Conservation (phyloP, 768 basidiomycete genomes). For the Macrocybe gigantea region DNA sequence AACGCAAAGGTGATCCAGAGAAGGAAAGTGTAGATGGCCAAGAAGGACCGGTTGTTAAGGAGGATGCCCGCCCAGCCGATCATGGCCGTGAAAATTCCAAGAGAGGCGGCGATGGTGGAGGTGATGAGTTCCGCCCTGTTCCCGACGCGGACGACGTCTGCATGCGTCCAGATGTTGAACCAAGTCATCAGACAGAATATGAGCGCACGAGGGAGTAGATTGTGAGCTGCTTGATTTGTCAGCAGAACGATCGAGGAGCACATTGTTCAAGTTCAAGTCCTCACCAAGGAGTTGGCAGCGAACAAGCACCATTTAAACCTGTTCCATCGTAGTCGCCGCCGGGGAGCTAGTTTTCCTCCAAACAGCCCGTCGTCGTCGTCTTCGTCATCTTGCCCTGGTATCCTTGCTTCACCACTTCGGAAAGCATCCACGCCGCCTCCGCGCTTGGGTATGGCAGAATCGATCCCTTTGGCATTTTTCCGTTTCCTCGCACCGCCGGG, state of each 20-base stretch:
- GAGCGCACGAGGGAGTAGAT: constrained; percentile 55
- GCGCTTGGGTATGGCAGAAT: constrained; percentile 42
- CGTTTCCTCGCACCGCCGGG: constrained; percentile 23
- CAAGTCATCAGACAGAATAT: constrained; percentile 67
- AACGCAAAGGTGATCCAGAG: constrained; percentile 73
- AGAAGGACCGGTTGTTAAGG: constrained; percentile 81
- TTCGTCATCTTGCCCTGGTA: constrained; percentile 35
- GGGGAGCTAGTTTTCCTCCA: constrained; percentile 26
- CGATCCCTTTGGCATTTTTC: constrained; percentile 20
- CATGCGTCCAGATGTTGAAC: constrained; percentile 67
- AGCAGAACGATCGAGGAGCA: not conserved
- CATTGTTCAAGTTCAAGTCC: constrained; percentile 3
- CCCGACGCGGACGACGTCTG: constrained; percentile 65
- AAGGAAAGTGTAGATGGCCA: constrained; percentile 71
- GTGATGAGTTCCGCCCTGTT: constrained; percentile 63
- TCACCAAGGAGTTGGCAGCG: constrained; percentile 48
- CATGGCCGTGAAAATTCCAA: constrained; percentile 60
- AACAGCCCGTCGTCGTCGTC: constrained; percentile 25
- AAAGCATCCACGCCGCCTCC: constrained; percentile 66
- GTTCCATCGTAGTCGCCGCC: constrained; percentile 59
- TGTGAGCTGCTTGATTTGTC: constrained; percentile 31
- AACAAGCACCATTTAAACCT: constrained; percentile 82
- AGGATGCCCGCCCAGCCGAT: constrained; percentile 81
- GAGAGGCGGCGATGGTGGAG: constrained; percentile 57
- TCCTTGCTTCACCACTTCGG: constrained; percentile 33